phyloP scores from a whole-genome alignment of 345 rosid species.

The Eucalyptus paniculata region DNA sequence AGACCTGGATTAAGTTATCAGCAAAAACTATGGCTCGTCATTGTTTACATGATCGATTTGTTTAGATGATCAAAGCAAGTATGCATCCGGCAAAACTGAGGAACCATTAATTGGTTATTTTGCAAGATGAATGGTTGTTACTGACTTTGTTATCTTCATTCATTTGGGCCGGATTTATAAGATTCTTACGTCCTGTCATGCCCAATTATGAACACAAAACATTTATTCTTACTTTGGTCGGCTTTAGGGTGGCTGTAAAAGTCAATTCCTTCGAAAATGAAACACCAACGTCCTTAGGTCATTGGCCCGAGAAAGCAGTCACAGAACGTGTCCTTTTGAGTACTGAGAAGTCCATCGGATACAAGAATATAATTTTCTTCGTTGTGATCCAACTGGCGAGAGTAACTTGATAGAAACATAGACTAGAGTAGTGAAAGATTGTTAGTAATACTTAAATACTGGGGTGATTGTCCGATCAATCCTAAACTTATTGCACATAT shows the following conservation, averaged over 20 bases:
- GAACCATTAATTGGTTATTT: too few relatives aligned
- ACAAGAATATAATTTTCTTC: background rate
- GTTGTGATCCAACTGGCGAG: background rate
- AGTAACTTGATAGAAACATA: background rate
- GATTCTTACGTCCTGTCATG: background rate
- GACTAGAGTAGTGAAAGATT: background rate
- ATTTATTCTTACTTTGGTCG: background rate
- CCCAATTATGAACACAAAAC: background rate
- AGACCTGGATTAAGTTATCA: too few relatives aligned
- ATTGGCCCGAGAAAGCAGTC: background rate
- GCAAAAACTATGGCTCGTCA: too few relatives aligned
- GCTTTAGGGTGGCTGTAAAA: background rate
- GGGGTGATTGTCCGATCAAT: too few relatives aligned
- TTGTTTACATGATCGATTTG: too few relatives aligned
- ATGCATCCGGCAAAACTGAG: too few relatives aligned
- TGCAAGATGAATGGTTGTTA: too few relatives aligned
- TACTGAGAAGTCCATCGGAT: background rate
- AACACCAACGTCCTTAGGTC: background rate
- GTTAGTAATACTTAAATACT: background rate
- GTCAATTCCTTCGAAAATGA: background rate
- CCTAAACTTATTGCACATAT: background rate
- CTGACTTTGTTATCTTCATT: too few relatives aligned
- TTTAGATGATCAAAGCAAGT: too few relatives aligned
- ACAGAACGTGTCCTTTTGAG: background rate
- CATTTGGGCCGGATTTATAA: background rate